phyloP scores from a whole-genome alignment of 805 yeast genomes.

The Yarrowia sp. region DNA sequence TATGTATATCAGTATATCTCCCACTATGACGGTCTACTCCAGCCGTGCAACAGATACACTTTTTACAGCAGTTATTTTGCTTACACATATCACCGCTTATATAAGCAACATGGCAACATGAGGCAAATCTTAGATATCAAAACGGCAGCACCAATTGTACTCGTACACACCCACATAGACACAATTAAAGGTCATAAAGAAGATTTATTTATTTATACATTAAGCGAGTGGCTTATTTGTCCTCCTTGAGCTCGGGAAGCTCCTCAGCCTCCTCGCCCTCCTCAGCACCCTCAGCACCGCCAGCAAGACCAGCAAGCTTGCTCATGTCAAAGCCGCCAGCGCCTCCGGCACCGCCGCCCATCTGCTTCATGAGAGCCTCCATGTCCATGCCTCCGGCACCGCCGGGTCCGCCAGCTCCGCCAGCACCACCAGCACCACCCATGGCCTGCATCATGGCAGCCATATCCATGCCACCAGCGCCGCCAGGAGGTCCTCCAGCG shows the following conservation, averaged over 20 bases:
- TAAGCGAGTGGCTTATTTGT: slow-evolving; percentile 17
- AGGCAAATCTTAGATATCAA: too few relatives aligned
- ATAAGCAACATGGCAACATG: too few relatives aligned
- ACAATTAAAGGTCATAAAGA: background rate
- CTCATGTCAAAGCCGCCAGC: slow-evolving; percentile 38
- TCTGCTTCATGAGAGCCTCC: slow-evolving; percentile 26
- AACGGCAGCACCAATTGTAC: too few relatives aligned
- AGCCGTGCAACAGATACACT: too few relatives aligned
- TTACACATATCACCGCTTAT: too few relatives aligned
- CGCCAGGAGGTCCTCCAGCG: slow-evolving; percentile 33
- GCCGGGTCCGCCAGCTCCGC: slow-evolving; percentile 31
- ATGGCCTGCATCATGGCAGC: slow-evolving; percentile 27
- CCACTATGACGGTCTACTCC: too few relatives aligned
- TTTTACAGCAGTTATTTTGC: too few relatives aligned
- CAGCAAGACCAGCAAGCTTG: slow-evolving; percentile 31
- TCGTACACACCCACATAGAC: background rate
- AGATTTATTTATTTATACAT: slow-evolving; percentile 10
- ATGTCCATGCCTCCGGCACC: slow-evolving; percentile 31
- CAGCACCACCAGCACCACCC: slow-evolving; percentile 34
- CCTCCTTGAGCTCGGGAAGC: slow-evolving; percentile 27
- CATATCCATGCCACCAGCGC: slow-evolving; percentile 30
- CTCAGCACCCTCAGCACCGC: slow-evolving; percentile 23
- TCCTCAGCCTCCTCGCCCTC: slow-evolving; percentile 26
- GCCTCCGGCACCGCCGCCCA: slow-evolving; percentile 34
- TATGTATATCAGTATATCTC: too few relatives aligned